Percentiles rank a stretch among this genome's conserved stretches.
Evolutionary conservation across 2,329 filamentous ascomycete species (phyloP).

Genomic region (Cladosporium sp.): DNA sequence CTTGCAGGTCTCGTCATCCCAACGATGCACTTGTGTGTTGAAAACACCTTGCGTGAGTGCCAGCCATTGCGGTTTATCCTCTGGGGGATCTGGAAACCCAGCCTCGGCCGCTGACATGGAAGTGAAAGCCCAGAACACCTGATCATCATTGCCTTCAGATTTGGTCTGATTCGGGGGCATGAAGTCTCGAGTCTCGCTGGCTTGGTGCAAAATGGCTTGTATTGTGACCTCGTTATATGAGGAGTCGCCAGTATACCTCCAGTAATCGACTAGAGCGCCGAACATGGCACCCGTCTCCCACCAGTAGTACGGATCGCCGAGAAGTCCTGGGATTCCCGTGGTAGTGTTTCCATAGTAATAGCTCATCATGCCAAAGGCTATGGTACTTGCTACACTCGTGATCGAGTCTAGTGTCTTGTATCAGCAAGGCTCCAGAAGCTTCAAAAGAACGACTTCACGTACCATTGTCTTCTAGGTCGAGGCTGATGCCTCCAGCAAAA

Average conservation of each 20-base stretch:
- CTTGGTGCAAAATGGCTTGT: constrained; percentile 58
- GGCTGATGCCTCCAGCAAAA: neutral
- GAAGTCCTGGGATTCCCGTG: constrained; percentile 48
- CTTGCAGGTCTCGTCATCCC: constrained; percentile 34
- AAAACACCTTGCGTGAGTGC: constrained; percentile 42
- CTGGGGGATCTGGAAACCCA: constrained; percentile 43
- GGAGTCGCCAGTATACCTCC: constrained; percentile 62
- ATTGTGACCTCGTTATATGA: constrained; percentile 59
- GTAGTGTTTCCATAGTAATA: constrained; percentile 47
- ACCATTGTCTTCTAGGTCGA: neutral
- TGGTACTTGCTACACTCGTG: constrained; percentile 38
- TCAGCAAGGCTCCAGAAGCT: too few relatives aligned
- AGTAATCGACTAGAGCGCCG: constrained; percentile 66
- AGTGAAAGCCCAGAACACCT: constrained; percentile 55
- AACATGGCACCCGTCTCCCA: constrained; percentile 65
- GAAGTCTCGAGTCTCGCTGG: constrained; percentile 54
- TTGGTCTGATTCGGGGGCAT: constrained; percentile 47
- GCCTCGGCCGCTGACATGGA: constrained; percentile 55
- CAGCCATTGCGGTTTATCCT: constrained; percentile 41
- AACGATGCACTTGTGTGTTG: constrained; percentile 36
- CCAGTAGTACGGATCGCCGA: constrained; percentile 64
- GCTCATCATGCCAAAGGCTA: constrained; percentile 47
- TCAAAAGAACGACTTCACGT: too few relatives aligned
- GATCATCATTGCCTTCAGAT: constrained; percentile 53
- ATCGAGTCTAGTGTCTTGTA: constrained; percentile 33